Evolutionary conservation across 2,329 filamentous ascomycete species (phyloP).

Genomic region (Pseudopithomyces chartarum): DNA sequence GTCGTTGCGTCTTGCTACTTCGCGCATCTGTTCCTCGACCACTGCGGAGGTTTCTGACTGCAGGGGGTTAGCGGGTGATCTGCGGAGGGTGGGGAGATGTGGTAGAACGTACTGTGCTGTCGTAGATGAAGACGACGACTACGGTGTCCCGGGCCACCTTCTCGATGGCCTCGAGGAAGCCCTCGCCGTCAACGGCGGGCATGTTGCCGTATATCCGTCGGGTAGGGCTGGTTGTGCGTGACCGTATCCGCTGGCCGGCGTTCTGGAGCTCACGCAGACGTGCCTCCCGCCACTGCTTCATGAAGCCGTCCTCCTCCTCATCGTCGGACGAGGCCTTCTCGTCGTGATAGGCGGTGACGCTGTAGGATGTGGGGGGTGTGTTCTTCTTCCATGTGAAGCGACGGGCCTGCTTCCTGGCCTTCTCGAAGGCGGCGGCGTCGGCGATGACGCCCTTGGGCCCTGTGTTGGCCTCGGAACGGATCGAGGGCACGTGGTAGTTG

Average conservation of each 20-base stretch:
- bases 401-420: constrained; percentile 54
- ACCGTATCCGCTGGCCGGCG: constrained; percentile 60
- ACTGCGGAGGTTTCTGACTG: constrained; percentile 79
- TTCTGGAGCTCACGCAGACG: constrained; percentile 77
- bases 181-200: constrained; percentile 83
- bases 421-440: constrained; percentile 77
- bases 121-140: constrained; percentile 93
- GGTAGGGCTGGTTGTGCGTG: constrained; percentile 75
- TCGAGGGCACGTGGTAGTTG: constrained; percentile 61
- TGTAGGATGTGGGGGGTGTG: constrained; percentile 27
- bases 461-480: constrained; percentile 72
- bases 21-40: constrained; percentile 77
- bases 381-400: constrained; percentile 42
- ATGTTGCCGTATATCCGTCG: constrained; percentile 78
- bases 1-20: constrained; percentile 72
- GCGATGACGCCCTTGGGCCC: constrained; percentile 88
- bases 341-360: constrained; percentile 53
- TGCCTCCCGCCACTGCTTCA: constrained; percentile 82
- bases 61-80: constrained; percentile 11
- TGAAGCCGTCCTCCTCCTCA: constrained; percentile 75
- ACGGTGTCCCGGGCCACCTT: constrained; percentile 79
- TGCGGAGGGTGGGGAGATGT: not conserved
- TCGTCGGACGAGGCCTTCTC: constrained; percentile 55
- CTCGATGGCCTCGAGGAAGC: constrained; percentile 96
- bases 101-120: constrained; percentile 71